Percentiles rank a stretch among this genome's conserved stretches.
phyloP scores from a whole-genome alignment of 768 basidiomycete species.

The Tricholoma flavovirens region DNA sequence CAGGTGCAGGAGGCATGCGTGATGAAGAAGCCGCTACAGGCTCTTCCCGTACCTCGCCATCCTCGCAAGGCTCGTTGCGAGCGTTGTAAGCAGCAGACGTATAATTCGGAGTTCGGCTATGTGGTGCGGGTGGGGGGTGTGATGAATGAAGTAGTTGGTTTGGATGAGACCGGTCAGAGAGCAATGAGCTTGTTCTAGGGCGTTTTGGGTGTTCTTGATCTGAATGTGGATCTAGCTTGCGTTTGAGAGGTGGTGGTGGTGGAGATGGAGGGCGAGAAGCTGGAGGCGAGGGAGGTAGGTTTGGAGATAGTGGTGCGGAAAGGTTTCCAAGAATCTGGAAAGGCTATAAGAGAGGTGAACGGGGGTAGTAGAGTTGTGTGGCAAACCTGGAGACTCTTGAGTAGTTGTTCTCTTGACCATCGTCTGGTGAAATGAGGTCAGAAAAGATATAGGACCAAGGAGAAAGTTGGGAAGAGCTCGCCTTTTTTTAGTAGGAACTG shows the following conservation, averaged over 20 bases:
- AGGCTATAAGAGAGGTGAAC: constrained; percentile 10
- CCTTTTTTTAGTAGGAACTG: constrained; percentile 28
- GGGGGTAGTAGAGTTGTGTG: constrained; percentile 5
- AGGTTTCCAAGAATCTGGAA: constrained; percentile 38
- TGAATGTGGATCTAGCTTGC: constrained; percentile 36
- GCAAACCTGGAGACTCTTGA: constrained; percentile 40
- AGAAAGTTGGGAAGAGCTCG: constrained; percentile 17
- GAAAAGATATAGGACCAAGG: constrained; percentile 17
- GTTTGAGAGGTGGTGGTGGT: constrained; percentile 39
- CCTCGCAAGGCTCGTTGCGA: constrained; percentile 44
- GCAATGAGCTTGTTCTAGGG: constrained; percentile 31
- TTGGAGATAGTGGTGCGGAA: constrained; percentile 36
- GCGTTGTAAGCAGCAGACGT: constrained; percentile 16
- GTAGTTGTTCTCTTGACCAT: constrained; percentile 46
- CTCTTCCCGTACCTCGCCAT: constrained; percentile 51
- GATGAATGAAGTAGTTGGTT: constrained; percentile 16
- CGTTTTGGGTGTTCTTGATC: constrained; percentile 43
- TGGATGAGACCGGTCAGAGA: constrained; percentile 18
- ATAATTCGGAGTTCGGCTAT: constrained; percentile 21
- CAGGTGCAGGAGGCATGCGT: constrained; percentile 14
- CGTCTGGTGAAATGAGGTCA: constrained; percentile 25
- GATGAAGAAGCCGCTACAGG: constrained; percentile 23
- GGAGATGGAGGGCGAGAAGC: constrained; percentile 45
- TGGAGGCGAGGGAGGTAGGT: constrained; percentile 47
- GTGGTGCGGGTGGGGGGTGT: constrained; percentile 21